A percentile compares a stretch with the other conserved stretches of the same genome.
phyloP scores from a whole-genome alignment of 371 early-diverging fungal genomes.

The Rhizopus delemar region DNA sequence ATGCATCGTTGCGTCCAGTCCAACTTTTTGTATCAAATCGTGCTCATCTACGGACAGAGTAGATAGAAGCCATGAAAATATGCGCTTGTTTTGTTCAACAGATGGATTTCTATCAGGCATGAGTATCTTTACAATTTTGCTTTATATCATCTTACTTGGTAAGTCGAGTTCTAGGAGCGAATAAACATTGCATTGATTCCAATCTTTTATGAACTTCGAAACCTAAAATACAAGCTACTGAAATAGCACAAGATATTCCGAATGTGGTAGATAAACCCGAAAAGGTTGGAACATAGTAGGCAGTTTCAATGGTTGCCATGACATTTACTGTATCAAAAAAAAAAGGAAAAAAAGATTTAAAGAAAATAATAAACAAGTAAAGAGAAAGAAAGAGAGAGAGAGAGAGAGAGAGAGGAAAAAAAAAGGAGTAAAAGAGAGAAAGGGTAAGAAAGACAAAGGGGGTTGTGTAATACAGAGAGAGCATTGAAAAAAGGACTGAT shows the following conservation, averaged over 20 bases:
- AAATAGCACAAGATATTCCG: conserved; percentile 55
- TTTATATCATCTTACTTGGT: conserved; percentile 32
- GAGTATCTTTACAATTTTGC: not conserved
- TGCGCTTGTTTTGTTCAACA: conserved; percentile 33
- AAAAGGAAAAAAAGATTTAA: conserved; percentile 12
- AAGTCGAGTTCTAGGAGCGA: conserved; percentile 57
- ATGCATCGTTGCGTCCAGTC: conserved; percentile 69
- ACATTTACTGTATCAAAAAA: conserved; percentile 3
- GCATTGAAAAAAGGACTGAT: not conserved
- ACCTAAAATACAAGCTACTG: conserved; percentile 42
- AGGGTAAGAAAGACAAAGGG: not conserved
- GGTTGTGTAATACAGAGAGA: not conserved
- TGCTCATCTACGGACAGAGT: conserved; percentile 41
- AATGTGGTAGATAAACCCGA: conserved; percentile 45
- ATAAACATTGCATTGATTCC: conserved; percentile 52
- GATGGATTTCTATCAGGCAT: conserved; percentile 40
- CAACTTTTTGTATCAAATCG: conserved; percentile 52
- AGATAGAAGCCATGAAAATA: conserved; percentile 56
- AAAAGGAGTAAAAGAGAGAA: not conserved
- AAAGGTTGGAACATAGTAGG: conserved; percentile 46
- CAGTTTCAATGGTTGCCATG: conserved; percentile 49
- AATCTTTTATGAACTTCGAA: conserved; percentile 55
- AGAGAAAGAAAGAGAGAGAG: not conserved
- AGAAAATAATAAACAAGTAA: not conserved
- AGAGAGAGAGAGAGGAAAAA: not conserved